These are phyloP conservation scores for Panicum hallii DNA, from an alignment of 202 grass and related monocot genomes.

Conservation along the genomic window DNA sequence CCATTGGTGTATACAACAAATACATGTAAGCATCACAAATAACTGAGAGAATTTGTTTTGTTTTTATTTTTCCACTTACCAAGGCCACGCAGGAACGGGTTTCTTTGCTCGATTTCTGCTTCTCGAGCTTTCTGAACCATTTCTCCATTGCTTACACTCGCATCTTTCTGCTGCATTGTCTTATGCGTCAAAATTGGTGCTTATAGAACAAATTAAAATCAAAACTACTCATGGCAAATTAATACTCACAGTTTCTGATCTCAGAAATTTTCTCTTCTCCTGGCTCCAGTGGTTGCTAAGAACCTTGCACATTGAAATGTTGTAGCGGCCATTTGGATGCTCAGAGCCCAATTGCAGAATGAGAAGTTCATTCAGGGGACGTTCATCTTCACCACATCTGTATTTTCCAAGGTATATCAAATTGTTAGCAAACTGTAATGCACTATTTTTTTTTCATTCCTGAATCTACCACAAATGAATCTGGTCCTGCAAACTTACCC, in stretches of 20 bases:
- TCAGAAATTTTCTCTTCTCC: slow-evolving; percentile 75
- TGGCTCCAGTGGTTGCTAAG: slow-evolving; percentile 94
- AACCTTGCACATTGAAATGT: slow-evolving; percentile 95
- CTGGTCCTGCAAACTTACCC: slow-evolving; percentile 57
- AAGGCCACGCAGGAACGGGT: slow-evolving; percentile 46
- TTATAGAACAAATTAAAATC: slow-evolving; percentile 7
- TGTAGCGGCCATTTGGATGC: slow-evolving; percentile 93
- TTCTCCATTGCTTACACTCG: slow-evolving; percentile 51
- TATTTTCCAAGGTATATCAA: slow-evolving; percentile 4
- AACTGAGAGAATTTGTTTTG: background rate
- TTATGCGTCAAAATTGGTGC: background rate
- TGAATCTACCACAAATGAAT: background rate
- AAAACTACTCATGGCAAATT: background rate
- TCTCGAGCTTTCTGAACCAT: slow-evolving; percentile 42
- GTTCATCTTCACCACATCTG: slow-evolving; percentile 94
- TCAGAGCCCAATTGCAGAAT: slow-evolving; percentile 92
- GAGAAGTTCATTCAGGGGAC: slow-evolving; percentile 86
- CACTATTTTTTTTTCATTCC: background rate
- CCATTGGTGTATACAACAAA: background rate
- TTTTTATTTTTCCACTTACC: slow-evolving; percentile 43
- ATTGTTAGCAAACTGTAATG: background rate
- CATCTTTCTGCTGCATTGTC: slow-evolving; percentile 52
- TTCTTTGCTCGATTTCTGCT: slow-evolving; percentile 65
- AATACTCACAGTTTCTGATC: slow-evolving; percentile 57
- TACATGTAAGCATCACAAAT: background rate